Evolutionary conservation across 495 filamentous ascomycete genomes (phyloP).

Genomic region (Penicillium goetzii): DNA sequence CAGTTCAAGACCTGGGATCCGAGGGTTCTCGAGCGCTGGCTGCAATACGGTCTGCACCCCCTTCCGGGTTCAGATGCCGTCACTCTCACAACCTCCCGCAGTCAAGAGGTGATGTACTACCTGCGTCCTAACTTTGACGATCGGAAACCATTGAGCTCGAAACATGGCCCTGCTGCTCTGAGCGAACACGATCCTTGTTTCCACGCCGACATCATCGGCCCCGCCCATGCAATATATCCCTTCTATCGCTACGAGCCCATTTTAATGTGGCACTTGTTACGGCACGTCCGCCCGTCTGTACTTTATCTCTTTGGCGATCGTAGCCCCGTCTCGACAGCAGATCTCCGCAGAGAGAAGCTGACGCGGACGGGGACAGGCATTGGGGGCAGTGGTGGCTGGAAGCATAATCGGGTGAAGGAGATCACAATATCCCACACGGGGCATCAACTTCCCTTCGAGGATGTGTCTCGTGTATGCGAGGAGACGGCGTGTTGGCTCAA

Average conservation of each 20-base stretch:
- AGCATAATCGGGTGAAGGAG: conserved; percentile 58
- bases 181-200: conserved; percentile 8
- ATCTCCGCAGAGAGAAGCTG: conserved; percentile 23
- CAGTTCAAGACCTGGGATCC: conserved; percentile 11
- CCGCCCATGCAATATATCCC: conserved; percentile 47
- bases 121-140: conserved; percentile 36
- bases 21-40: conserved; percentile 3
- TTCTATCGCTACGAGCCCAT: conserved; percentile 49
- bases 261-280: conserved; percentile 20
- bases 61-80: conserved; percentile 25
- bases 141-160: conserved; percentile 1
- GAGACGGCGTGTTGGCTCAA: conserved; percentile 38
- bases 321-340: conserved; percentile 52
- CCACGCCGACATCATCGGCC: conserved; percentile 32
- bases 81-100: conserved; percentile 47
- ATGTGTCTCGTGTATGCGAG: conserved; percentile 36
- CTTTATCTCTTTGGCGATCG: conserved; percentile 60
- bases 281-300: conserved; percentile 59
- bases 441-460: conserved; percentile 74
- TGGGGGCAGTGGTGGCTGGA: conserved; percentile 39
- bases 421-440: conserved; percentile 56
- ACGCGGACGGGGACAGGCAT: conserved; percentile 33
- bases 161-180: conserved; percentile 1
- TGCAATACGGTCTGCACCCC: conserved; percentile 7
- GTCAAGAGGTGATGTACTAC: conserved; percentile 55